Evolutionary conservation across 495 filamentous ascomycete genomes (phyloP).

Genomic region (Zalerion maritima): DNA sequence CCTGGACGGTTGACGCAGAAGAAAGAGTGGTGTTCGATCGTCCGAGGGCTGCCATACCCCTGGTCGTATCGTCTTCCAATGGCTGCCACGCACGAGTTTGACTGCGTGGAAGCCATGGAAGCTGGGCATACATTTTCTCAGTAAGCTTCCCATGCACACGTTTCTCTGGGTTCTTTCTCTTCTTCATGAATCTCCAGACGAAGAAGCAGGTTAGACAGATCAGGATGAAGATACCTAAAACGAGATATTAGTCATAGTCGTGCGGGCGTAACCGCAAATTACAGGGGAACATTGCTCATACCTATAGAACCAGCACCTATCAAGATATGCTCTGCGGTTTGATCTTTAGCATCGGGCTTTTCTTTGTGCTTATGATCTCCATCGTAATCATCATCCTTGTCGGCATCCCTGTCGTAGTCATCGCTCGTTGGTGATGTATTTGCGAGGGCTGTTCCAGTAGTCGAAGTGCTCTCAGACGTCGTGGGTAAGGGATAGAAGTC

Average conservation of each 20-base stretch:
- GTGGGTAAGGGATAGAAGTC: too few species aligned
- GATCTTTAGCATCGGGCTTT: constrained; percentile 11
- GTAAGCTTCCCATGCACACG: background rate
- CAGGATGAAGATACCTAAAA: constrained; percentile 24
- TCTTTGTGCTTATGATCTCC: background rate
- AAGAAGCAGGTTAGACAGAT: constrained; percentile 26
- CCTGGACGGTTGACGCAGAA: constrained; percentile 15
- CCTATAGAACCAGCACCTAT: constrained; percentile 36
- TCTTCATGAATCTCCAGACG: constrained; percentile 22
- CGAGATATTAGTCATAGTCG: constrained; percentile 2
- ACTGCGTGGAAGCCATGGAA: constrained; percentile 3
- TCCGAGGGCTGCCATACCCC: constrained; percentile 4
- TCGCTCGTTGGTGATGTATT: too few species aligned
- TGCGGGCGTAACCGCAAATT: background rate
- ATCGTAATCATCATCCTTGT: background rate
- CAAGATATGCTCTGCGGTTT: constrained; percentile 25
- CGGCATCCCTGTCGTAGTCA: background rate
- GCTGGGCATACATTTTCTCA: constrained; percentile 4
- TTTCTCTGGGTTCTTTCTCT: constrained; percentile 13
- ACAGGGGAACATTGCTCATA: constrained; percentile 13
- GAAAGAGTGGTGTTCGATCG: constrained; percentile 12
- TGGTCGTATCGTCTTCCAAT: constrained; percentile 6
- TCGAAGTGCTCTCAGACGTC: too few species aligned
- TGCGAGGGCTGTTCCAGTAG: too few species aligned
- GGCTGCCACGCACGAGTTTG: constrained; percentile 8